phyloP scores from a whole-genome alignment of 2,329 filamentous ascomycete genomes.

The Whalleya microplaca region DNA sequence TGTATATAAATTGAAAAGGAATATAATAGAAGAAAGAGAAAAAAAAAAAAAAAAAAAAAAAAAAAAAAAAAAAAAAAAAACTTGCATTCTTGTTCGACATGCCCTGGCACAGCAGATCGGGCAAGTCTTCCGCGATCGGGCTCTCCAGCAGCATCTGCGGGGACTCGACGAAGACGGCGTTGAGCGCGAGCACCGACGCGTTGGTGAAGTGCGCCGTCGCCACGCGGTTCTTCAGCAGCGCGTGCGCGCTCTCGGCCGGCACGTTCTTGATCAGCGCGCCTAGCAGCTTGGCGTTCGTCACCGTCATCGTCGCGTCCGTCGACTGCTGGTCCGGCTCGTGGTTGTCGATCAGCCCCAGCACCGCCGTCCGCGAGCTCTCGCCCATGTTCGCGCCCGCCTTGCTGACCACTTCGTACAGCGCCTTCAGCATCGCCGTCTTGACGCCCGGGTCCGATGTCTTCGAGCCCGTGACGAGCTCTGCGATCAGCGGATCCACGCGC shows the following conservation, averaged over 20 bases:
- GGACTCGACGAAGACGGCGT: conserved; percentile 84
- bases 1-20: conserved; percentile 26
- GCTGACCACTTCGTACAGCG: conserved; percentile 92
- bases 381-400: conserved; percentile 96
- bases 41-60: too few relatives aligned
- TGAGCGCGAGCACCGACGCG: conserved; percentile 82
- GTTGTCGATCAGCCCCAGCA: conserved; percentile 87
- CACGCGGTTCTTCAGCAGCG: conserved; percentile 71
- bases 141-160: conserved; percentile 69
- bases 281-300: conserved; percentile 88
- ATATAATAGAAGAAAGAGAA: too few relatives aligned
- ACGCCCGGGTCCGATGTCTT: conserved; percentile 89
- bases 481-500: conserved; percentile 90
- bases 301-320: conserved; percentile 75
- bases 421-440: conserved; percentile 94
- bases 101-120: conserved; percentile 77
- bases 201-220: conserved; percentile 75
- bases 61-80: too few relatives aligned
- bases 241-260: conserved; percentile 67
- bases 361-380: conserved; percentile 82
- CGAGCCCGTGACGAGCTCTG: conserved; percentile 91
- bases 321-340: conserved; percentile 78
- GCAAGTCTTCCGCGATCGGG: conserved; percentile 71
- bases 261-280: conserved; percentile 89
- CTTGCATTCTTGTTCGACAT: conserved; percentile 76